These are phyloP conservation scores for Aspergillus aculeatinus DNA, from an alignment of 2,329 filamentous ascomycete species.

Conservation along the genomic window DNA sequence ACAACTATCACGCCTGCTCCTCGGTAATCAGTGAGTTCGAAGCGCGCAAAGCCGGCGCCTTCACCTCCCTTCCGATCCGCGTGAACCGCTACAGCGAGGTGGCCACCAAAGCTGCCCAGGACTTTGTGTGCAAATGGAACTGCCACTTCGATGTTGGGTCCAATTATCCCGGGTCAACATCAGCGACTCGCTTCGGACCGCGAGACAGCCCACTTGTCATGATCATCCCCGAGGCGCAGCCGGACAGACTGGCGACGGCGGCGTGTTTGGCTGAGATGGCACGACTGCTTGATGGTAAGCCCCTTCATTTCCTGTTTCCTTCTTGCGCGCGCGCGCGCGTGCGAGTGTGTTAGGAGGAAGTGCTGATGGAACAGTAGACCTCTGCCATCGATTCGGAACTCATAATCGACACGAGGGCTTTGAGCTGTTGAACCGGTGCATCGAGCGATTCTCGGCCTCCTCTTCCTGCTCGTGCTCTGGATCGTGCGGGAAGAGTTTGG, in stretches of 20 bases:
- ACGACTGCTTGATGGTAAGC: not conserved
- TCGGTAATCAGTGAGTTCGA: not conserved
- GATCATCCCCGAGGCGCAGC: not conserved
- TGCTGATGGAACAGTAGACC: not conserved
- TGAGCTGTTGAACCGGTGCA: not conserved
- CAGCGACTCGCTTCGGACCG: too few relatives aligned
- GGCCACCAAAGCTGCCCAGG: not conserved
- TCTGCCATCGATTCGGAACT: not conserved
- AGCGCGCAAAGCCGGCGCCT: not conserved
- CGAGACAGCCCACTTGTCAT: not conserved
- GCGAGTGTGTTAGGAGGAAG: not conserved
- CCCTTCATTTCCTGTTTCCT: too few relatives aligned
- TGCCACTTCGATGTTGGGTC: too few relatives aligned
- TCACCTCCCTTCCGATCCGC: not conserved
- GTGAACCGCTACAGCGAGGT: constrained; percentile 2
- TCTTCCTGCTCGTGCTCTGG: constrained; percentile 1
- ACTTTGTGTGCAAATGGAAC: not conserved
- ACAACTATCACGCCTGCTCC: not conserved
- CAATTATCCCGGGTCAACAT: not conserved
- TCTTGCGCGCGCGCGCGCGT: too few relatives aligned
- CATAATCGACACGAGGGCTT: not conserved
- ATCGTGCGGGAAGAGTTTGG: not conserved
- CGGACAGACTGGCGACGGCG: not conserved
- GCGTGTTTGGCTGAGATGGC: not conserved
- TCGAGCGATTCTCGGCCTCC: not conserved